Evolutionary conservation across 2,329 filamentous ascomycete species (phyloP).

Genomic region (Didymella lethalis): DNA sequence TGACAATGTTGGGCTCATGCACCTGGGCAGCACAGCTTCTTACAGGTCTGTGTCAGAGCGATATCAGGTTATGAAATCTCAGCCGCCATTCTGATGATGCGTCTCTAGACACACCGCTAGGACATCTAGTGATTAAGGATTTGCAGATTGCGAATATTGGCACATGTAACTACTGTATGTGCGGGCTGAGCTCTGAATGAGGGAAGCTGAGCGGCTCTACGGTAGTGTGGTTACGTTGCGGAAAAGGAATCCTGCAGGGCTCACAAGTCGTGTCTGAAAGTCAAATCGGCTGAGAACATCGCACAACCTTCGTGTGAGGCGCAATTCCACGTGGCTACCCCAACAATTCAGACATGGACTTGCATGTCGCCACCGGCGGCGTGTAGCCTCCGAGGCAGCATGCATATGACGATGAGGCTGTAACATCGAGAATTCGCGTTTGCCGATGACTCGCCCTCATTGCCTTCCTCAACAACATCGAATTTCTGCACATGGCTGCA

Average conservation of each 20-base stretch:
- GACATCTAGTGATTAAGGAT: no score
- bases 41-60: background rate
- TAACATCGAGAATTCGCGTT: conserved; percentile 8
- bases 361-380: background rate
- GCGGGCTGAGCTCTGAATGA: background rate
- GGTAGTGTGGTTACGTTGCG: background rate
- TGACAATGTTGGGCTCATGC: background rate
- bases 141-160: no score
- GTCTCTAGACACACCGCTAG: background rate
- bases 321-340: background rate
- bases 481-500: conserved; percentile 4
- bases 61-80: background rate
- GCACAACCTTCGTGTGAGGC: background rate
- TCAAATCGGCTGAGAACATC: background rate
- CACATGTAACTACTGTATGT: background rate
- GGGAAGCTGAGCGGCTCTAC: background rate
- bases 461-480: background rate
- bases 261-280: background rate
- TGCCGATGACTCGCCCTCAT: conserved; percentile 6
- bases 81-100: background rate
- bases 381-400: background rate
- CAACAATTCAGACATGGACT: conserved; percentile 1
- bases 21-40: no score
- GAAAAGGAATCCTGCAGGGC: background rate
- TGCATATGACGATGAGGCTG: conserved; percentile 5